Conservation (phyloP, 202 grass and related monocot species). For the Saccharum hybrid region DNA sequence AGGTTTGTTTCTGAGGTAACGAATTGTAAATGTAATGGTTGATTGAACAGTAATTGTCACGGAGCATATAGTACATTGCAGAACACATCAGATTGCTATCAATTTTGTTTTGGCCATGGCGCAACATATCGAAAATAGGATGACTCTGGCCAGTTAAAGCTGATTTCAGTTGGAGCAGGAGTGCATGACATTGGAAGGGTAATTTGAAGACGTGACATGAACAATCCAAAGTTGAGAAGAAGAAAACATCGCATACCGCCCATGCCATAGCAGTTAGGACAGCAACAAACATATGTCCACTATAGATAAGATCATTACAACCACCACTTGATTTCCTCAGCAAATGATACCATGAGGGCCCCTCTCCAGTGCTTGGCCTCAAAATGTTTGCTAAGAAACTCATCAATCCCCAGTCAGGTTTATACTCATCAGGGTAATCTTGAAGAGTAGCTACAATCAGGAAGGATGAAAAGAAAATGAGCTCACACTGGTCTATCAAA, state of each 20-base stretch:
- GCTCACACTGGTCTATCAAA: neutral
- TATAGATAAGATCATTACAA: constrained; percentile 94
- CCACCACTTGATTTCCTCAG: constrained; percentile 90
- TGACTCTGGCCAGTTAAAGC: neutral
- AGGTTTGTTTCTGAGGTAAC: neutral
- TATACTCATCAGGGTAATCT: constrained; percentile 71
- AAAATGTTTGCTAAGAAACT: constrained; percentile 85
- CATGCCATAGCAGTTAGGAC: constrained; percentile 95
- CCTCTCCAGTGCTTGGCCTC: constrained; percentile 76
- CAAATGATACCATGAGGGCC: constrained; percentile 82
- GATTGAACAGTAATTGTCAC: neutral
- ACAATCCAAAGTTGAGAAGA: neutral
- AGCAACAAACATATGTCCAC: constrained; percentile 96
- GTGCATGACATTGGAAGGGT: neutral
- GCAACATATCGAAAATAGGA: neutral
- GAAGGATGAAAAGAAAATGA: constrained; percentile 26
- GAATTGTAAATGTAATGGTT: neutral
- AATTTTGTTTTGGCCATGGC: neutral
- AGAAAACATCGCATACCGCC: constrained; percentile 59
- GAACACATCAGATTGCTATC: neutral
- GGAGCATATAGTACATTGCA: neutral
- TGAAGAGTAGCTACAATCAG: constrained; percentile 53
- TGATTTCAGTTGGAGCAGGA: neutral
- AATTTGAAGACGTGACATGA: neutral
- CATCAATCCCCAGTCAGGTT: constrained; percentile 80